Base-by-base conservation (phyloP, 345 rosid genomes). In the Bruguiera parviflora region DNA sequence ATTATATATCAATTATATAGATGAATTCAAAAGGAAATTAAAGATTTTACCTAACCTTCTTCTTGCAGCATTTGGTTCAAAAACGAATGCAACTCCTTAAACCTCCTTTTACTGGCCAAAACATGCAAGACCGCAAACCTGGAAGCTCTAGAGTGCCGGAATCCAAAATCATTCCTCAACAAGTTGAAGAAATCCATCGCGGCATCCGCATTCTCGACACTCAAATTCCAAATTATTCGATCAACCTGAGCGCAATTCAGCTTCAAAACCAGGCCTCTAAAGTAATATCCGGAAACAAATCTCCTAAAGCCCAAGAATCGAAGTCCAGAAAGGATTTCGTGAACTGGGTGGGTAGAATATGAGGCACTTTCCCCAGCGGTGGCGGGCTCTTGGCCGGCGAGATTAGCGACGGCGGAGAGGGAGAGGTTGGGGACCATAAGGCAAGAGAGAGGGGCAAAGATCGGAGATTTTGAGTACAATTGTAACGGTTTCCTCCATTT, bases 111-210 rank as follows among this genome's bases (percentile, higher is more conserved):
- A 27, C 37, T 61, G 0, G 89, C 92, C 68, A 85, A 83, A 59
- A 81, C 69, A 75, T 88, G 94, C 2, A 89, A 79, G 73, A 88
- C 78, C 61, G 79, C 63, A 61, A 92, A 71, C 70, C 75, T 68
- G 1, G 90, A 86, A 33, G 75, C 67, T 31, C 65, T 75, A 16
- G 94, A 88, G 70, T 88, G 97, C 16, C 66, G 86, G 75, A 85
- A 86, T 61, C 84, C 75, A 59, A 75, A 85, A 66, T 77, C 76
- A 63, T 76, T 81, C 75, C 69, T 88, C 83, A 88, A 59, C 73
- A 71, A 82, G 63, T 75, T 67, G 78, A 78, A 88, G 82, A 88
- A 88, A 70, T 66, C 73, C 57, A 84, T 75, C 0, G 84, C 86
- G 61, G 69, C 81, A 72, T 85, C 88, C 32, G 87, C 74, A 70